Evolutionary conservation across 2,329 filamentous ascomycete species (phyloP), one percentile per base, ranked within the genome.

Genomic region (Xylariaceae sp.): DNA sequence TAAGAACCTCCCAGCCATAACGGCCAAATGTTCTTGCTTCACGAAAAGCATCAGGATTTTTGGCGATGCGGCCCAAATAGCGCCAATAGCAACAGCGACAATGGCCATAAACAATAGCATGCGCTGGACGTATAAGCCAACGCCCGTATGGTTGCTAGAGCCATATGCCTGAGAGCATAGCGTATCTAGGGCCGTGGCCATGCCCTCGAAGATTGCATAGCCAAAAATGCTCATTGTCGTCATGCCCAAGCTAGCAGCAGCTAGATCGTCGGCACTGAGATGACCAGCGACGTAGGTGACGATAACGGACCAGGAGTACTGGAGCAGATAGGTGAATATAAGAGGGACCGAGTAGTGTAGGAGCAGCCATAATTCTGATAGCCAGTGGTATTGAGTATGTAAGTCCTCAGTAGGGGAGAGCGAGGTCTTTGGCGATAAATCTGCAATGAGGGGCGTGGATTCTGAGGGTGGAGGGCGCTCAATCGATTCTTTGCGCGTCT

Each of bases 181-280:
- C 0, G 80, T 82, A 61, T 82, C 80, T 19, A 82, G 69, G 21
- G 76, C 77, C 0, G 79, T 82, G 8, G 80, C 78, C 67, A 82
- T 76, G 19, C 80, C 80, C 63, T 82, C 78, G 54, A 79, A 78
- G 19, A 81, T 70, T 1, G 82, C 77, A 17, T 79, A 75, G 0
- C 82, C 82, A 6, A 80, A 73, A 47, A 85, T 83, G 57, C 80
- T 83, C 62, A 82, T 79, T 0, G 81, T 83, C 41, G 81, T 83
- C 21, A 79, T 76, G 21, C 79, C 80, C 14, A 84, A 66, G 50
- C 77, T 80, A 0, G 81, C 79, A 0, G 81, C 82, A 1, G 79
- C 82, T 7, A 84, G 68, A 55, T 82, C 81, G 62, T 80, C 76
- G 3, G 79, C 78, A 16, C 81, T 76, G 6, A 84, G 74, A 62